Evolutionary conservation across 1,284 basidiomycete genomes (phyloP), one percentile per base, ranked within the genome.

Genomic region (Stereum hirsutum): DNA sequence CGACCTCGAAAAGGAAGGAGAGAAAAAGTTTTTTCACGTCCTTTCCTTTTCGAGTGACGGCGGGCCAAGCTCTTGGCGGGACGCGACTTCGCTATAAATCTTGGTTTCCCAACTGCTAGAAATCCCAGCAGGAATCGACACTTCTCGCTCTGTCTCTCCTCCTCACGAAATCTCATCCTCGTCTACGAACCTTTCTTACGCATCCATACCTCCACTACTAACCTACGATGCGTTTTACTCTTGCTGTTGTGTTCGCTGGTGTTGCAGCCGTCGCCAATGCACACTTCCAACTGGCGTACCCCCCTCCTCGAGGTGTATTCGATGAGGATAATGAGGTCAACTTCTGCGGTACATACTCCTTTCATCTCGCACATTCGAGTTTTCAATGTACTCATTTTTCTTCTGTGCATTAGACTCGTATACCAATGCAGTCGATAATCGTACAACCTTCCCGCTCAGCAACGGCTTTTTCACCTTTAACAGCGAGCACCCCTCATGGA

Each of bases 221-320:
- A n/a, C n/a, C n/a, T n/a, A 52, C 20, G 32, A 69, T 68, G 66
- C 57, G 56, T 42, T 54, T 69, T 46, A 27, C 58, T 26, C 42
- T 39, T 17, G 43, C 41, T n/a, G 26, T 56, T 40, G 42, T 63
- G 21, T 48, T 63, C 11, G 49, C 59, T 20, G 50, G 57, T 24
- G 49, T 65, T 30, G 47, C 60, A n/a, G 55, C 65, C 17, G 56
- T 65, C 15, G 76, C 65, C 32, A 67, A 68, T 36, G 82, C 80
- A 6, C 84, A 87, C 59, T 87, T 85, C 64, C 75, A 80, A 46
- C 65, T 87, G 31, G 70, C 75, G 55, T 87, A 70, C 58, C 84
- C 84, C 30, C 50, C 64, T 3, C 73, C 80, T 5, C 68, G 82
- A 39, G 82, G 82, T 6, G 51, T 46, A 0, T 83, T 84, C 52